Percentiles rank a stretch among this genome's conserved stretches.
Evolutionary conservation across 768 basidiomycete genomes (phyloP).

Genomic region (Mycena leptocephala): DNA sequence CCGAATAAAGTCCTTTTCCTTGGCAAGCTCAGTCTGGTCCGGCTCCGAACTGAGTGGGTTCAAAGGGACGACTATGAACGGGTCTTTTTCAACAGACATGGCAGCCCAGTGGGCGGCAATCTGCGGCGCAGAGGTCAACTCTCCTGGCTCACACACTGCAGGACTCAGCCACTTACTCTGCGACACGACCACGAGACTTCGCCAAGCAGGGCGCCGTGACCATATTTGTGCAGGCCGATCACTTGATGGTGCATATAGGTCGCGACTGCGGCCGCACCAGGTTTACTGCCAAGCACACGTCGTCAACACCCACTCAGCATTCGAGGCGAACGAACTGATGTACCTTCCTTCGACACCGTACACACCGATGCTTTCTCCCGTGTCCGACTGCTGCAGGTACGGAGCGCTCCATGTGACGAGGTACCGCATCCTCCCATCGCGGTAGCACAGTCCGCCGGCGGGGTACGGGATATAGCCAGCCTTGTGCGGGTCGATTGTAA

Average conservation of each 20-base stretch:
- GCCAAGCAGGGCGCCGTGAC: conserved; percentile 60
- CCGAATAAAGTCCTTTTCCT: conserved; percentile 53
- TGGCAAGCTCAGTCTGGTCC: conserved; percentile 35
- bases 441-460: conserved; percentile 60
- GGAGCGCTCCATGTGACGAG: conserved; percentile 57
- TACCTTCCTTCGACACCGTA: conserved; percentile 65
- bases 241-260: conserved; percentile 56
- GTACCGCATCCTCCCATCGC: conserved; percentile 54
- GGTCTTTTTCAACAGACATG: conserved; percentile 50
- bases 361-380: conserved; percentile 55
- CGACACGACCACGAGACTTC: conserved; percentile 55
- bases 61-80: conserved; percentile 59
- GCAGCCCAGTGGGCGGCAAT: conserved; percentile 59
- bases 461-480: conserved; percentile 61
- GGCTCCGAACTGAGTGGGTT: conserved; percentile 55
- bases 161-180: conserved; percentile 44
- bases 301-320: conserved; percentile 41
- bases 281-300: conserved; percentile 55
- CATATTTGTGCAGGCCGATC: conserved; percentile 56
- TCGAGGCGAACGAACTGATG: conserved; percentile 3
- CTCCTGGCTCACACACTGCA: neutral
- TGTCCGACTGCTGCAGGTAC: conserved; percentile 43
- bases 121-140: conserved; percentile 35
- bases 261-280: conserved; percentile 60
- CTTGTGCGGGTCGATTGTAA: conserved; percentile 61